phyloP scores from a whole-genome alignment of 2,329 filamentous ascomycete genomes.

The Ophiocordyceps australis region DNA sequence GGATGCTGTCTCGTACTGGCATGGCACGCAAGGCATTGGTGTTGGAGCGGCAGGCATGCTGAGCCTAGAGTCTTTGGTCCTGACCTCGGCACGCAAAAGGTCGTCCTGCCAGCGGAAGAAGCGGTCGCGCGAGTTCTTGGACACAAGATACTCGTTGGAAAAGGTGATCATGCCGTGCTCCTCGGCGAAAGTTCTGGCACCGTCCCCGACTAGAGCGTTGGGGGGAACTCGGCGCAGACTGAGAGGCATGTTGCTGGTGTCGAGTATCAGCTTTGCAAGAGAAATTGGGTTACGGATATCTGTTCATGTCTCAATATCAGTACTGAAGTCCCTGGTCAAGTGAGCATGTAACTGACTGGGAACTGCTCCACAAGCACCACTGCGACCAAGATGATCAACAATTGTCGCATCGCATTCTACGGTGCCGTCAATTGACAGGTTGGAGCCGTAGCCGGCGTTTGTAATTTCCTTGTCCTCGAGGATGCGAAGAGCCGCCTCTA shows the following conservation, averaged over 20 bases:
- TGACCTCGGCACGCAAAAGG: conserved; percentile 41
- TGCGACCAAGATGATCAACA: conserved; percentile 78
- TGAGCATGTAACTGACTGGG: conserved; percentile 38
- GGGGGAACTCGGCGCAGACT: conserved; percentile 79
- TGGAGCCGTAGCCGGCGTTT: conserved; percentile 92
- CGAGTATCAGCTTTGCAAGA: conserved; percentile 66
- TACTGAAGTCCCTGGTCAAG: too few species aligned
- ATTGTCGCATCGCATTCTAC: conserved; percentile 93
- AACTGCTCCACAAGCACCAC: conserved; percentile 83
- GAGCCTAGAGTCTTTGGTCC: conserved; percentile 10
- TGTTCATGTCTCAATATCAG: conserved; percentile 14
- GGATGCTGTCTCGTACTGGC: conserved; percentile 14
- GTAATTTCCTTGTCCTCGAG: conserved; percentile 93
- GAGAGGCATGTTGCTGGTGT: conserved; percentile 58
- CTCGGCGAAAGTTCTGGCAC: conserved; percentile 71
- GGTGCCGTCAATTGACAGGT: conserved; percentile 72
- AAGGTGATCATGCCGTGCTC: conserved; percentile 58
- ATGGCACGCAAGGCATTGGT: conserved; percentile 8
- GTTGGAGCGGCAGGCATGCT: conserved; percentile 3
- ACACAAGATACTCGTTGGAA: conserved; percentile 64
- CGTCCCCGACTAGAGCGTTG: conserved; percentile 74
- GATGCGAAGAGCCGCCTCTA: conserved; percentile 72
- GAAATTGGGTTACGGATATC: conserved; percentile 88
- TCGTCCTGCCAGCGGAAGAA: conserved; percentile 67
- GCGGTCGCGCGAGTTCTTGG: conserved; percentile 58